Evolutionary conservation across 108 stramenopile genomes (phyloP).

Genomic region (Craspedostauros australis): DNA sequence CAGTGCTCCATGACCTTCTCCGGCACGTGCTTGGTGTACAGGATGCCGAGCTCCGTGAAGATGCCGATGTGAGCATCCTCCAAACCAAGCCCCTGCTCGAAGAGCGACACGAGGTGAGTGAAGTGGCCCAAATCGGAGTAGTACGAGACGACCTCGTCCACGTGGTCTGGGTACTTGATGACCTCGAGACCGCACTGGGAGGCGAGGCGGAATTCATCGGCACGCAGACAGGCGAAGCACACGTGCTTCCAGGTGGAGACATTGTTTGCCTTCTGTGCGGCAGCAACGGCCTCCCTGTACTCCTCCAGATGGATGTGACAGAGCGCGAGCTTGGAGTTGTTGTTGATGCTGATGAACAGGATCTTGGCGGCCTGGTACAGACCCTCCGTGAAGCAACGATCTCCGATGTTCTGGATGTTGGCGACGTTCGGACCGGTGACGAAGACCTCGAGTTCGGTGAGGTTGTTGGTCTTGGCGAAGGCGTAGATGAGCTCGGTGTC

Average conservation of each 20-base stretch:
- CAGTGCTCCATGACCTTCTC: slow-evolving; percentile 99
- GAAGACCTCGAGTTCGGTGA: slow-evolving; percentile 96
- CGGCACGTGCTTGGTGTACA: slow-evolving; percentile 99
- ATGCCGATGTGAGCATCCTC: slow-evolving; percentile 99
- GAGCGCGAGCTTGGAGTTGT: slow-evolving; percentile 99
- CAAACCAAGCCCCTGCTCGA: slow-evolving; percentile 97
- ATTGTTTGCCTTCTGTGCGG: slow-evolving; percentile 97
- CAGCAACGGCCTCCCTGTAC: slow-evolving; percentile 98
- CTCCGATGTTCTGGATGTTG: slow-evolving; percentile 94
- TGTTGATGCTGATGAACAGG: slow-evolving; percentile 96
- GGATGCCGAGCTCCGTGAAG: slow-evolving; percentile 98
- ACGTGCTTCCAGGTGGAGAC: slow-evolving; percentile 99
- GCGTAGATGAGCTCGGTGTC: slow-evolving; percentile 99
- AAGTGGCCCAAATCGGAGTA: slow-evolving; percentile 97
- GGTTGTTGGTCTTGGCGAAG: slow-evolving; percentile 92
- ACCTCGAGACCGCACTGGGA: slow-evolving; percentile 96
- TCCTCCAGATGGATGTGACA: slow-evolving; percentile 97
- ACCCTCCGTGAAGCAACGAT: slow-evolving; percentile 94
- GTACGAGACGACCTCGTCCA: slow-evolving; percentile 97
- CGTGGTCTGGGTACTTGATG: slow-evolving; percentile 98
- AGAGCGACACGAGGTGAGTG: slow-evolving; percentile 92
- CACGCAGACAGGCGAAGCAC: slow-evolving; percentile 93
- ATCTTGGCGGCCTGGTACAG: slow-evolving; percentile 97
- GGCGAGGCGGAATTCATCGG: slow-evolving; percentile 96
- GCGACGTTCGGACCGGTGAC: slow-evolving; percentile 98